phyloP scores from a whole-genome alignment of 192 early-diverging fungal genomes.

The Coemansia sp. region DNA sequence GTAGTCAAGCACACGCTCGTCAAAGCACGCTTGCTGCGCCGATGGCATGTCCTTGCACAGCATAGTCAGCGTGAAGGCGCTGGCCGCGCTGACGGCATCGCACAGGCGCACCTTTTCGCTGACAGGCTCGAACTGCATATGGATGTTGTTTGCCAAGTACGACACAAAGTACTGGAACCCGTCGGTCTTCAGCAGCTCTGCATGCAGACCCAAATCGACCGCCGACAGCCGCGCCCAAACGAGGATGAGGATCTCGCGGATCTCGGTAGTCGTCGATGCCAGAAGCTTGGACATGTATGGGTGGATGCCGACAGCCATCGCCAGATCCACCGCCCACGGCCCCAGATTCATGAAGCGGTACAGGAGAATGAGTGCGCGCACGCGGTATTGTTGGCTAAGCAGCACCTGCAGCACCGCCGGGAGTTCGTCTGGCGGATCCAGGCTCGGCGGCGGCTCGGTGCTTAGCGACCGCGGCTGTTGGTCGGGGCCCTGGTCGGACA shows the following conservation, averaged over 20 bases:
- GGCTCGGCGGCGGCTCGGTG: conserved; percentile 43
- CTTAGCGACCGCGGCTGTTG: conserved; percentile 52
- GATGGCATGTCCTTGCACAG: conserved; percentile 84
- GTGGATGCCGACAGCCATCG: conserved; percentile 92
- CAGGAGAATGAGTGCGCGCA: conserved; percentile 88
- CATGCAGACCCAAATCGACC: conserved; percentile 86
- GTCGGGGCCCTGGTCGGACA: conserved; percentile 37
- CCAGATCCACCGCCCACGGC: conserved; percentile 92
- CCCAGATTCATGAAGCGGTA: conserved; percentile 91
- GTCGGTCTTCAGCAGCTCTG: conserved; percentile 88
- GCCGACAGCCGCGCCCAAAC: conserved; percentile 98
- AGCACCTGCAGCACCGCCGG: conserved; percentile 97
- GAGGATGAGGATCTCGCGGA: conserved; percentile 92
- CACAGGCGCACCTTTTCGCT: conserved; percentile 53
- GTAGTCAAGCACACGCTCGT: conserved; percentile 53
- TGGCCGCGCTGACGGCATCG: conserved; percentile 56
- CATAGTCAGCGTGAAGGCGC: conserved; percentile 90
- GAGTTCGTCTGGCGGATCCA: conserved; percentile 82
- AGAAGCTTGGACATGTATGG: conserved; percentile 96
- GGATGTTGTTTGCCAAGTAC: conserved; percentile 76
- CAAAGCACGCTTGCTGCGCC: conserved; percentile 85
- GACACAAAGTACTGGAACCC: conserved; percentile 93
- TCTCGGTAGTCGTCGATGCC: conserved; percentile 87
- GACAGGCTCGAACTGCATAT: conserved; percentile 52
- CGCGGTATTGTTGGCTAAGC: conserved; percentile 90